Evolutionary conservation across 2,329 filamentous ascomycete genomes (phyloP), one percentile per base, ranked within the genome.

Genomic region (Xylaria digitata): DNA sequence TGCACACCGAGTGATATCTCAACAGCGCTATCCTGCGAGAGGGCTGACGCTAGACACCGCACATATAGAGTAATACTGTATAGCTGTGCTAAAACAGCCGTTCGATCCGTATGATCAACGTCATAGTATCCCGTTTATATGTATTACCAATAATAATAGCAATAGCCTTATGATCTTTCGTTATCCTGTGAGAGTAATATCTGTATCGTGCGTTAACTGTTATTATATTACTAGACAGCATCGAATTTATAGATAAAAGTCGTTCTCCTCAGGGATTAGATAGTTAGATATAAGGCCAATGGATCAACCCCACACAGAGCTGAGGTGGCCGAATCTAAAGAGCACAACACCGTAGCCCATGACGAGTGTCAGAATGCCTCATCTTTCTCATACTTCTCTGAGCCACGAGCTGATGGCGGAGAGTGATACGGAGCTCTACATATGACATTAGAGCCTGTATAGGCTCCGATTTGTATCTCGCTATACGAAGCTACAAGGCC

Each of bases 21-120:
- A 54, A 9, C 45, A 17, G n/a, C 15, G 11, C 13, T 46, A 54
- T 46, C 37, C 37, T 6, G 11, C 15, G 26, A 37, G 37, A 8
- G 26, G 54, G n/a, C 13, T 19, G 6, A 57, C 37, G 15, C 34
- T 13, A 37, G 21, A 6, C 9, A 37, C 19, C 40, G 8, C 30
- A 54, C 21, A 15, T 32, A 46, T n/a, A 57, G 7, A 30, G 43
- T 32, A 17, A 58, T 58, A 43, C n/a, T 58, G 59, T 49, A 30
- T 42, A 17, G 7, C 37, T 55, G 21, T 40, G 34, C 19, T 3
- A 17, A 50, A 26, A 52, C 13, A 54, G 34, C 54, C 19, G 32
- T 43, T 59, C 19, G 34, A 48, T 11, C 23, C 21, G 15, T n/a
- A 49, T 48, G 13, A 32, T n/a, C 19, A 52, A 56, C 56, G 48